Evolutionary conservation across 1,284 basidiomycete species (phyloP), one percentile per base, ranked within the genome.

Genomic region (Cystobasidiaceae sp.): DNA sequence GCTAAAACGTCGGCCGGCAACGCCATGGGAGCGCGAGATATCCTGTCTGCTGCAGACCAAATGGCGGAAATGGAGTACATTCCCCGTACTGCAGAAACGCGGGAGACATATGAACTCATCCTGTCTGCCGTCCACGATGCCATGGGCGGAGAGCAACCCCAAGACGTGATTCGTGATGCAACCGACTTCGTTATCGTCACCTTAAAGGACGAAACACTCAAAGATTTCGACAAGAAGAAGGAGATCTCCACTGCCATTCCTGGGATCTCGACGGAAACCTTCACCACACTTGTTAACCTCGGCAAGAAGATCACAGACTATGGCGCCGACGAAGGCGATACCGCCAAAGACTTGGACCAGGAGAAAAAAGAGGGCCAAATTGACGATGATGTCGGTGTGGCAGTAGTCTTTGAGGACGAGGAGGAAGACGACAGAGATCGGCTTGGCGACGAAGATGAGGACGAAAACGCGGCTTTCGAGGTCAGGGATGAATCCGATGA

Each of bases 281-380:
- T 97, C 76, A 84, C 86, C 15, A 89, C 93, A 77, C 82, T 98
- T 49, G 81, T 97, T 69, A 88, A 82, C 72, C 81, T 98, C 48
- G 85, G 87, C 59, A 97, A 97, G 80, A 97, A 97, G 81, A 87
- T 98, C 55, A 97, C 93, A 2, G 96, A 99, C 77, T 98, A 93
- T 69, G 86, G 86, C 44, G 88, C 86, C 1, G 90, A 94, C 73
- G 87, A 84, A 0, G 87, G 89, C 72, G 92, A 90, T 69, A 91
- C 93, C 69, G 78, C 79, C 21, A 70, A 70, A 13, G 58, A 43
- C 51, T 32, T 37, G 13, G 50, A 50, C 39, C 41, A 46, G 33
- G 75, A 74, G 44, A 77, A 74, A 11, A 78, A 80, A 27, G 81
- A 81, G 30, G 78, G 79, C 61, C 77, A 78, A 32, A 77, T 79